Evolutionary conservation across 139 green algal species (phyloP).

Genomic region (Chlorella sorokiniana): DNA sequence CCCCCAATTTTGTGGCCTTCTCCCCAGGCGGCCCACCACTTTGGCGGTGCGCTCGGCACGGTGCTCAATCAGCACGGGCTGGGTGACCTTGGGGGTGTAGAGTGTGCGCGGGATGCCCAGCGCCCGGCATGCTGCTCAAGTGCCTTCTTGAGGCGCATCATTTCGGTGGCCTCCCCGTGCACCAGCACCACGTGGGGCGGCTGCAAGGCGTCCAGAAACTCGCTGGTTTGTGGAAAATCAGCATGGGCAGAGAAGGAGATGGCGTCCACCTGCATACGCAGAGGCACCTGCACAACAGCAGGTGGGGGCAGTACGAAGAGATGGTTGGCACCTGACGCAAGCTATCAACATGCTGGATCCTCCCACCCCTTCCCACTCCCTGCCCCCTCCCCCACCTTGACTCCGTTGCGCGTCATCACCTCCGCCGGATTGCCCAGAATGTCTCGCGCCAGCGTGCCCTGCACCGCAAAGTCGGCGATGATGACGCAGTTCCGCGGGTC

Average conservation of each 20-base stretch:
- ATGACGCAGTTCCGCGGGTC: conserved; percentile 89
- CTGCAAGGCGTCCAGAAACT: conserved; percentile 86
- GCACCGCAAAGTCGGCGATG: conserved; percentile 97
- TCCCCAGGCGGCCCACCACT: conserved; percentile 76
- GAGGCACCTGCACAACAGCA: conserved; percentile 60
- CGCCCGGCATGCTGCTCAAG: conserved; percentile 67
- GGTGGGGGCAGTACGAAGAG: not conserved
- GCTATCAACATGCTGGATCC: not conserved
- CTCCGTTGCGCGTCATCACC: conserved; percentile 69
- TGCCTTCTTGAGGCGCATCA: conserved; percentile 78
- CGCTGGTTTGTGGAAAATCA: conserved; percentile 95
- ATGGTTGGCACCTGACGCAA: not conserved
- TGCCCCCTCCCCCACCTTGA: conserved; percentile 54
- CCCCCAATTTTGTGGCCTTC: conserved; percentile 55
- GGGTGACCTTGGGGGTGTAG: conserved; percentile 67
- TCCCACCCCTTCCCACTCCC: not conserved
- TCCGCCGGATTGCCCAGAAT: conserved; percentile 85
- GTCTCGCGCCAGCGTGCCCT: conserved; percentile 93
- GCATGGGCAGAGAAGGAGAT: conserved; percentile 98
- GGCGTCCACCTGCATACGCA: conserved; percentile 88
- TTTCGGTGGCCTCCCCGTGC: conserved; percentile 92
- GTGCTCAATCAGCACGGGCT: conserved; percentile 69
- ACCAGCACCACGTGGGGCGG: conserved; percentile 95
- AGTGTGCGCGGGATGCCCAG: conserved; percentile 53
- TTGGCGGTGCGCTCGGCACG: conserved; percentile 64